phyloP scores from a whole-genome alignment of 1,284 basidiomycete species.

The Stygiomarasmius scandens region DNA sequence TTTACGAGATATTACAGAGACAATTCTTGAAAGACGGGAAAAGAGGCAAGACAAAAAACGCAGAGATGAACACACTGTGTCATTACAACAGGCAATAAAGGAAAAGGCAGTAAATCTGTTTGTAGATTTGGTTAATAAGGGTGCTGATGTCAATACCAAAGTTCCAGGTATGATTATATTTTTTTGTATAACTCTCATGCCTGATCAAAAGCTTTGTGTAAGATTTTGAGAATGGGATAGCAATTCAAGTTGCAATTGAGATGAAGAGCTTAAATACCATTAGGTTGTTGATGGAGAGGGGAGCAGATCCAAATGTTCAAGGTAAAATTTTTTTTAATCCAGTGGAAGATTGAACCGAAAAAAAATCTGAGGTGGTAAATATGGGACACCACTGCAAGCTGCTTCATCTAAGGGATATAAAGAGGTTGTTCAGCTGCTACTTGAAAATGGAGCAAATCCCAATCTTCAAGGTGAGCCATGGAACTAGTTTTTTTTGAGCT shows the following conservation, averaged over 20 bases:
- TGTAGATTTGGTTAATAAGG: background rate
- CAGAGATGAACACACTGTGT: background rate
- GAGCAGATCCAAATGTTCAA: no score
- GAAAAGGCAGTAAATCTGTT: background rate
- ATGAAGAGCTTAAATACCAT: no score
- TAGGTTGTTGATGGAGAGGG: no score
- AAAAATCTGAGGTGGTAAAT: background rate
- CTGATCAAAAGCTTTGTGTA: no score
- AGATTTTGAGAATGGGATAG: no score
- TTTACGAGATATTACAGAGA: constrained; percentile 13
- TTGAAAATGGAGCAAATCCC: no score
- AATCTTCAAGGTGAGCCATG: no score
- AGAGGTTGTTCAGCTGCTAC: no score
- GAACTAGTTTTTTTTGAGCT: no score
- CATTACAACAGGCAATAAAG: background rate
- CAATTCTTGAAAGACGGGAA: background rate
- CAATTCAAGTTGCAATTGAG: no score
- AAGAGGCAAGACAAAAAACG: background rate
- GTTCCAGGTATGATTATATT: background rate
- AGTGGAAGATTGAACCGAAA: background rate
- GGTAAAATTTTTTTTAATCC: background rate
- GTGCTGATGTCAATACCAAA: background rate
- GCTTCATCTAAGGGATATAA: background rate
- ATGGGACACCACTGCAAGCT: background rate
- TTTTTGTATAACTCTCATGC: no score